A percentile compares a stretch with the other conserved stretches of the same genome.
These are phyloP conservation scores for Arthrobotrys conoides DNA, from an alignment of 2,329 filamentous ascomycete species.

Conservation along the genomic window DNA sequence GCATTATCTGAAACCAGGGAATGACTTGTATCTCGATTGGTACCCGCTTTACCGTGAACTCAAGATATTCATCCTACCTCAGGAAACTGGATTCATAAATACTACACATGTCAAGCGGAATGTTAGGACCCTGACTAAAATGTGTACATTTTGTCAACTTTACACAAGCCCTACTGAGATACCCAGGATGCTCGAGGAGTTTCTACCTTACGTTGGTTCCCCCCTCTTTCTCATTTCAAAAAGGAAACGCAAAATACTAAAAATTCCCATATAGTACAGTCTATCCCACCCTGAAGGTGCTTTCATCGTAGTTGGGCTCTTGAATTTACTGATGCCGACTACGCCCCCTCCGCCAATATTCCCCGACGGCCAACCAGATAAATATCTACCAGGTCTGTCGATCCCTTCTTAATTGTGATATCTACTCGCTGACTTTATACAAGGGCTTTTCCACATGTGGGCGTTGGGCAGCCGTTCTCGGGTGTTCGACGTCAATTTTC, in stretches of 20 bases:
- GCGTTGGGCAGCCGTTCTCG: conserved; percentile 91
- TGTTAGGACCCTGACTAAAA: conserved; percentile 82
- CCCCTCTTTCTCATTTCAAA: conserved; percentile 67
- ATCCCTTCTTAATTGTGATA: not conserved
- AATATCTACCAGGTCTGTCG: conserved; percentile 79
- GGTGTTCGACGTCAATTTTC: conserved; percentile 85
- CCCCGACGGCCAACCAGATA: conserved; percentile 83
- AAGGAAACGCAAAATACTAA: not conserved
- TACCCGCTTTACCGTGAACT: conserved; percentile 91
- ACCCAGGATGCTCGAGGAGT: conserved; percentile 83
- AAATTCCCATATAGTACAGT: conserved; percentile 75
- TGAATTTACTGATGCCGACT: conserved; percentile 91
- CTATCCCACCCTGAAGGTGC: conserved; percentile 92
- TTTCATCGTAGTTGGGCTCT: conserved; percentile 88
- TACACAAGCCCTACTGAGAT: conserved; percentile 94
- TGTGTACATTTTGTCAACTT: conserved; percentile 88
- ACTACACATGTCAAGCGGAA: conserved; percentile 76
- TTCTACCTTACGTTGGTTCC: conserved; percentile 74
- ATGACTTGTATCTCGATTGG: conserved; percentile 94
- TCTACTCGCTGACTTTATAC: conserved; percentile 14
- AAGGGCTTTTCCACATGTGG: conserved; percentile 92
- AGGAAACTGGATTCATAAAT: conserved; percentile 79
- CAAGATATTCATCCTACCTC: conserved; percentile 88
- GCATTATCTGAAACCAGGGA: conserved; percentile 91
- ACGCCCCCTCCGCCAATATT: conserved; percentile 80